Conservation (phyloP, 202 grass and related monocot species). For the Bolboschoenoplectus hybrid region DNA sequence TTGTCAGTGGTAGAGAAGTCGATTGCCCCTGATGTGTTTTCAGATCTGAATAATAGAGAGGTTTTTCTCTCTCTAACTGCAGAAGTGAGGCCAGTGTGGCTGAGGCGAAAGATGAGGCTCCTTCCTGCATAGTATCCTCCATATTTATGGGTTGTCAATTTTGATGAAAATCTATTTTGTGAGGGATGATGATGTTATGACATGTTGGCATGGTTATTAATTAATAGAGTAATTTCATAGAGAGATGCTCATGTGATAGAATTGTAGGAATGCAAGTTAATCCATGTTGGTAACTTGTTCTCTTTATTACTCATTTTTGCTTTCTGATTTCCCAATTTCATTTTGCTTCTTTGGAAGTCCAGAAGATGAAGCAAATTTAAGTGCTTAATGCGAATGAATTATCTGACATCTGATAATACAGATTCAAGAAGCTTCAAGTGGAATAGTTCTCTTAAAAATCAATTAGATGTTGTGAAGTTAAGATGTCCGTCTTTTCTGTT, state of each 20-base stretch:
- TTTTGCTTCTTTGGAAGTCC: neutral
- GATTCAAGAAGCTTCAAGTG: too few relatives aligned
- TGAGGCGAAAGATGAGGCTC: slow-evolving; percentile 75
- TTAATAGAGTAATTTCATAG: slow-evolving; percentile 10
- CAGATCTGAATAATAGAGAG: slow-evolving; percentile 59
- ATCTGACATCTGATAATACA: too few relatives aligned
- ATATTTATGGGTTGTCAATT: slow-evolving; percentile 19
- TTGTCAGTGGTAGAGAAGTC: slow-evolving; percentile 79
- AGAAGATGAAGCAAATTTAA: neutral
- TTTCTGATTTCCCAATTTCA: neutral
- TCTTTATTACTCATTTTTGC: neutral
- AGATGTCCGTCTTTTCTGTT: neutral
- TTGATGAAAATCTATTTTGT: slow-evolving; percentile 12
- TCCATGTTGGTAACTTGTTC: neutral
- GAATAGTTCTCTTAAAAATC: neutral
- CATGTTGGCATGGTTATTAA: neutral
- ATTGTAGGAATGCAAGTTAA: slow-evolving; percentile 17
- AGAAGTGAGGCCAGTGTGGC: slow-evolving; percentile 70
- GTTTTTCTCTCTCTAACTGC: slow-evolving; percentile 63
- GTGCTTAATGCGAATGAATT: neutral
- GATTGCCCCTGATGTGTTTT: slow-evolving; percentile 69
- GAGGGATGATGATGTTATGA: neutral
- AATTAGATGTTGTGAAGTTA: neutral
- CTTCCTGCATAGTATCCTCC: slow-evolving; percentile 32
- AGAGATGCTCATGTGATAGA: neutral